Evolutionary conservation across 495 filamentous ascomycete genomes (phyloP), one percentile per base, ranked within the genome.

Genomic region (Immersiella caudata): DNA sequence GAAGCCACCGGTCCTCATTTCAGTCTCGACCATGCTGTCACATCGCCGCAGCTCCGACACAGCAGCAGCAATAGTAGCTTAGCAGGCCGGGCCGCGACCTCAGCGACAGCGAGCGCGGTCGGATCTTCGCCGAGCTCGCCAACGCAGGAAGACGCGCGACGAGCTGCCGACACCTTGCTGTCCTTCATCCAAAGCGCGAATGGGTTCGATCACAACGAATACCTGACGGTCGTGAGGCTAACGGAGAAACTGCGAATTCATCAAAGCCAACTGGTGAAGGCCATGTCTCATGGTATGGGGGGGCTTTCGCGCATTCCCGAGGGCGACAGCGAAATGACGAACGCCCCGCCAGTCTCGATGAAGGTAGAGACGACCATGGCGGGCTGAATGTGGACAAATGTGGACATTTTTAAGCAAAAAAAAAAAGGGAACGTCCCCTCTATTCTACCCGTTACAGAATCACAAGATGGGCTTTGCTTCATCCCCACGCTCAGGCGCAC

Each of bases 121-220:
- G 79, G 79, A 4, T 85, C 81, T 1, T 81, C 81, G 33, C 84
- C 81, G 1, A 80, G 81, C n/a, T 89, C 90, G 0, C 93, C 94
- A 0, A 94, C 91, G 0, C 92, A 93, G 74, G 95, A 97, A 68
- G 94, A 99, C 74, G 95, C 95, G 0, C 84, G 89, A 27, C 85
- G 86, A 40, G 96, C 95, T 1, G 84, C 97, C 22, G 93, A 97
- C 73, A 85, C 94, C 14, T 85, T 98, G 0, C 86, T 96, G 79
- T 90, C 83, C 62, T 98, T 93, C 76, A 91, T 97, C 78, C 85
- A 91, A 69, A 86, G 89, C 55, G 88, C 85, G 1, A 87, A 85
- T 0, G 86, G 89, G 0, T 85, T 89, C 22, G 90, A 94, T 72
- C 89, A 92, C 33, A 88, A 93, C 74, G 95, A 98, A 68, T 96